Conservation (phyloP, 1,284 basidiomycete genomes). For the Cryptococcus sp. region DNA sequence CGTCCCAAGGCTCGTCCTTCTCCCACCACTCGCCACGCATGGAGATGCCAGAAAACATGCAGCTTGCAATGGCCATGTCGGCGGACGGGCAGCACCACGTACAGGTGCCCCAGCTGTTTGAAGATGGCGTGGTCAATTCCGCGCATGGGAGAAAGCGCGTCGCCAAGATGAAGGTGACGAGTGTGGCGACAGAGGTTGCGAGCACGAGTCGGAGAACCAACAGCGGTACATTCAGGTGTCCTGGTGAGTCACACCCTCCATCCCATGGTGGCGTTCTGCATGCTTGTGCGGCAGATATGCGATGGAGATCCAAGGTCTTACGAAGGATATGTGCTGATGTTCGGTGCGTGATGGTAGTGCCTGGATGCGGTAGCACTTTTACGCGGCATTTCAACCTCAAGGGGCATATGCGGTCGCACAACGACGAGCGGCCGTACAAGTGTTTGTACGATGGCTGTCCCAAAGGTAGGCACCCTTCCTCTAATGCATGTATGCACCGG, state of each 20-base stretch:
- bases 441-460: conserved; percentile 90
- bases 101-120: neutral
- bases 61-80: conserved; percentile 8
- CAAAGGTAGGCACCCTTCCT: conserved; percentile 55
- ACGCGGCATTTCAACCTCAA: conserved; percentile 61
- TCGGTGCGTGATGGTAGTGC: conserved; percentile 56
- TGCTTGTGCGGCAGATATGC: neutral
- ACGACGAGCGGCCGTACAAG: conserved; percentile 88
- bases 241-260: conserved; percentile 46
- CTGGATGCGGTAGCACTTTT: conserved; percentile 92
- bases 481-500: neutral
- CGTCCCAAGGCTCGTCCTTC: conserved; percentile 42
- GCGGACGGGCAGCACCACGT: neutral
- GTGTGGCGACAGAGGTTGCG: conserved; percentile 87
- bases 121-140: neutral
- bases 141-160: conserved; percentile 49
- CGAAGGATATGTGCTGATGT: too few species aligned
- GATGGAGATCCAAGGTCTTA: neutral
- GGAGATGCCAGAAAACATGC: conserved; percentile 39
- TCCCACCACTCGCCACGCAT: conserved; percentile 35
- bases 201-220: conserved; percentile 83
- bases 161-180: conserved; percentile 89
- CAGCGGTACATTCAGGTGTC: conserved; percentile 86
- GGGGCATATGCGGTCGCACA: conserved; percentile 94
- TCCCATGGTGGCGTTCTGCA: neutral